Base-by-base conservation (phyloP, 345 rosid genomes). In the Citrus mangshanensis region DNA sequence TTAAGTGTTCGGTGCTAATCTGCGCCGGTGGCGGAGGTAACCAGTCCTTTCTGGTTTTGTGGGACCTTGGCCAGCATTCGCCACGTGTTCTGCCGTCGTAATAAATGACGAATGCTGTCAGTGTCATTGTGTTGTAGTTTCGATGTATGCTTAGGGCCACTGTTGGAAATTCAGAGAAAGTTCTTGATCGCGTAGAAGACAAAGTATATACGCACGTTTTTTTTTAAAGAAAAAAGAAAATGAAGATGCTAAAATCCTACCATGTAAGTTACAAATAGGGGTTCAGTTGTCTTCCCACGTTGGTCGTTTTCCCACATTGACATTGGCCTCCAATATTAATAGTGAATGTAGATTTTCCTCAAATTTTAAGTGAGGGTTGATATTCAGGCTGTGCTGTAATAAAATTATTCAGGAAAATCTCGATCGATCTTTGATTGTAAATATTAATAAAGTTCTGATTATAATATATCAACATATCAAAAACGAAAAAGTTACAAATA, bases 371-470 rank as follows among this genome's bases (percentile, higher is more conserved):
- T 0, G 35, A 5, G 35, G 0, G 1, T 34, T 34, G 5, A 34
- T 0, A 34, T 34, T 0, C 6, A 34, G 0, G 1, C 6, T 5
- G 6, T 34, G 6, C 0, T 34, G 6, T 34, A 34, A 34, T 34
- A 34, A 0, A 5, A 34, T 34, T 34, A 34, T 34, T 34, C 0
- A 34, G 0, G 0, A 34, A 4, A 34, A 0, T 34, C 0, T 0
- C 0, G 6, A 34, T 0, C 0, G 1, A 34, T 34, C 1, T 34
- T 0, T 34, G 5, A 34, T 5, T 34, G 0, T 34, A 34, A 34
- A 34, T 34, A 34, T 34, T 0, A 34, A 0, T 34, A 34, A 5
- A 34, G 0, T 34, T 34, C 0, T 34, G 6, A 34, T 34, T 34
- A 34, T 34, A 34, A 34, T 34, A 34, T 34, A 34, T 34, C 0